phyloP scores from a whole-genome alignment of 2,329 filamentous ascomycete species.

The Leptographium flavum region DNA sequence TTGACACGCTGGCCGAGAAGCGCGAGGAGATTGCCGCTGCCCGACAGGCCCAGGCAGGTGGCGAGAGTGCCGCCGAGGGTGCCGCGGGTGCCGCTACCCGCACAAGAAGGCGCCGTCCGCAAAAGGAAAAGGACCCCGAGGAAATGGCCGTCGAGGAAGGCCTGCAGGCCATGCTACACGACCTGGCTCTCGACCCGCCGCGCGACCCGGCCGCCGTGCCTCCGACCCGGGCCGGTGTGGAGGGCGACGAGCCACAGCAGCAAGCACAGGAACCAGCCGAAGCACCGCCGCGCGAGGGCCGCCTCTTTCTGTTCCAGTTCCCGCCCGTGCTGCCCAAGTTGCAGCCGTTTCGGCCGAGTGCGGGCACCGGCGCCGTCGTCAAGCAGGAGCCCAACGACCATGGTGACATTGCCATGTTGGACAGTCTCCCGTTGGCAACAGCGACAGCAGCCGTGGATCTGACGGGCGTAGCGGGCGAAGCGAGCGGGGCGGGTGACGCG shows the following conservation, averaged over 20 bases:
- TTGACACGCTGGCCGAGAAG: constrained; percentile 20
- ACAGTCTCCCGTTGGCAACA: constrained; percentile 16
- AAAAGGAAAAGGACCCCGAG: constrained; percentile 20
- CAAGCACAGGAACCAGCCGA: not conserved
- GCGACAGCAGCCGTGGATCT: constrained; percentile 24
- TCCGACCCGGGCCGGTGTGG: constrained; percentile 14
- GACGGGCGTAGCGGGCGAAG: too few species aligned
- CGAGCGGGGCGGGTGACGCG: constrained; percentile 18
- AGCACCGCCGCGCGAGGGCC: constrained; percentile 26
- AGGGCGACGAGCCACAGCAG: not conserved
- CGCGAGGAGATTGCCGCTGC: constrained; percentile 8
- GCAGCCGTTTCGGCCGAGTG: constrained; percentile 12
- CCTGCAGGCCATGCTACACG: constrained; percentile 26
- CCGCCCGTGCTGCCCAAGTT: constrained; percentile 46
- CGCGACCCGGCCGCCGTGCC: not conserved
- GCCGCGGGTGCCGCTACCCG: not conserved
- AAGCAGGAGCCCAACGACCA: constrained; percentile 25
- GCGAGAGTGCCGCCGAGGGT: not conserved
- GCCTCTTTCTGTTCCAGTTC: constrained; percentile 51
- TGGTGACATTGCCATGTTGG: constrained; percentile 23
- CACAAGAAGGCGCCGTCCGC: constrained; percentile 8
- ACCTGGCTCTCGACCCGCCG: constrained; percentile 21
- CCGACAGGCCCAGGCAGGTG: constrained; percentile 7
- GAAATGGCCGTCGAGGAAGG: constrained; percentile 25
- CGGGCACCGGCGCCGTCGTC: constrained; percentile 12